Evolutionary conservation across 2,329 filamentous ascomycete genomes (phyloP), one percentile per base, ranked within the genome.

Genomic region (Sarocladium brachiariae): DNA sequence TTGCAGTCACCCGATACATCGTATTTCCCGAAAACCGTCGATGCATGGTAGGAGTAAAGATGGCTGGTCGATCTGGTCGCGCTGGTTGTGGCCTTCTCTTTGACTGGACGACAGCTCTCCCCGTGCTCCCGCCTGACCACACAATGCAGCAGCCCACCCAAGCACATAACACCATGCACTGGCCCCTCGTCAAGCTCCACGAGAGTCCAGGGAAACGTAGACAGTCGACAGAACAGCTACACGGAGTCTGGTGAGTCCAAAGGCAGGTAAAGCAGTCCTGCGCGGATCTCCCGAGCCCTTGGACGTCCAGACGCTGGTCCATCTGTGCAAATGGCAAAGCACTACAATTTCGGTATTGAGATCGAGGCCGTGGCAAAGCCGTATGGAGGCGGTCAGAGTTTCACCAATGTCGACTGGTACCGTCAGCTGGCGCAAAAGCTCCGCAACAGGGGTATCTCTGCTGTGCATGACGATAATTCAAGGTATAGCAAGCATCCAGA

Each of bases 271-370:
- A 43, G 39, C 39, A 43, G 39, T 43, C 39, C 39, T 43, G 39
- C 7, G 23, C 19, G 39, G 39, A 14, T 8, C 23, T 21, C 39
- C 39, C 5, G 21, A 8, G 27, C 21, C 16, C 39, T 43, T 30
- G n/a, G n/a, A n/a, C n/a, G n/a, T 30, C 13, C 27, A 13, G 27
- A 13, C 27, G 27, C 13, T 30, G 7, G 27, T 30, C 39, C 21
- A 5, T 43, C 39, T 4, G 23, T 19, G 39, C n/a, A 8, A 9
- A 43, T 47, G 43, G 3, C 43, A 13, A 47, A 47, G n/a, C 62
- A 69, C 52, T 69, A 68, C 65, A 69, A 68, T 53, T 70, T 70
- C 50, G 67, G 67, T 49, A 59, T 70, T 51, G 67, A 70, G 56
- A 69, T 70, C 39, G 67, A 70, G 51, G 59, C 65, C 43, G 60